Conservation (phyloP, 2,329 filamentous ascomycete genomes). For the Cryphonectria nitschkei region DNA sequence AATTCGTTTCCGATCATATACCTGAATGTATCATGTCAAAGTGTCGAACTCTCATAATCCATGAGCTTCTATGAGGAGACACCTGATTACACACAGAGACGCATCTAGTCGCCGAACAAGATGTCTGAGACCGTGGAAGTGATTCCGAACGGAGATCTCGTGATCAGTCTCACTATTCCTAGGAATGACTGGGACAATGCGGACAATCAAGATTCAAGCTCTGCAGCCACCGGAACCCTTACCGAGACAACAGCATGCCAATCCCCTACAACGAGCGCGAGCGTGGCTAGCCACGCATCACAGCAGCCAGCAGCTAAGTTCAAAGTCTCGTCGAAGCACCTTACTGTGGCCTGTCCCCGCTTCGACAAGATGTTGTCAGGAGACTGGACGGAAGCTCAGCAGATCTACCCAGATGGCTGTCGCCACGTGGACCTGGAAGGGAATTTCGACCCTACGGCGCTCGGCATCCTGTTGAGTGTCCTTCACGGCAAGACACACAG, state of each 20-base stretch:
- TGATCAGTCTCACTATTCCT: not conserved
- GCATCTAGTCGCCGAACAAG: not conserved
- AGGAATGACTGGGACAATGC: not conserved
- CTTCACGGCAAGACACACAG: not conserved
- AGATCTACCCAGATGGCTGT: not conserved
- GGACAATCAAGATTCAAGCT: not conserved
- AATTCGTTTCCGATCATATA: not conserved
- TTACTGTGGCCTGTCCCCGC: not conserved
- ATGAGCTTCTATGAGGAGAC: not conserved
- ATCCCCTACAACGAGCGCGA: not conserved
- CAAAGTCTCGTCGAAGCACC: not conserved
- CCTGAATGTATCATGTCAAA: not conserved
- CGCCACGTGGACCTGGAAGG: not conserved
- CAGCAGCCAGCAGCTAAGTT: not conserved
- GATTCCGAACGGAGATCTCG: not conserved
- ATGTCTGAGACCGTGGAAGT: not conserved
- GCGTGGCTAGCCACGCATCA: not conserved
- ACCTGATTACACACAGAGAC: not conserved
- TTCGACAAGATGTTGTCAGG: not conserved
- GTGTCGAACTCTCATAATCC: too few relatives aligned
- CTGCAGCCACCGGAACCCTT: too few relatives aligned
- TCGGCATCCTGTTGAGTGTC: not conserved
- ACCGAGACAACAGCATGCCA: not conserved
- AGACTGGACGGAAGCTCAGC: not conserved
- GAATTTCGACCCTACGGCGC: not conserved